Conservation (phyloP, 257 asterid species). For the Solanum pimpinellifolium region DNA sequence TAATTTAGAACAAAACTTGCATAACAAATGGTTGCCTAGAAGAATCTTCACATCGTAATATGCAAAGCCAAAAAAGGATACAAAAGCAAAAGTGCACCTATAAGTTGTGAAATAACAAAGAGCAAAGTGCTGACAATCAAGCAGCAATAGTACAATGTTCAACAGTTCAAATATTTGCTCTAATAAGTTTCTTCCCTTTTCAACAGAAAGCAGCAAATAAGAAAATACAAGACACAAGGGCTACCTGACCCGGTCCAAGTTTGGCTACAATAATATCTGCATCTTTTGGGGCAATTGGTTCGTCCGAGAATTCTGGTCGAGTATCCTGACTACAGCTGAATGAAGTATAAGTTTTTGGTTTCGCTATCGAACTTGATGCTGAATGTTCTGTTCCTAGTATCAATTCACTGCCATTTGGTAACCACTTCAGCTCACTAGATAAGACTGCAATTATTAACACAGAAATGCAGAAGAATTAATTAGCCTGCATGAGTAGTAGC, state of each 20-base stretch:
- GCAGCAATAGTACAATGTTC: neutral
- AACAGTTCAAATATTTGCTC: neutral
- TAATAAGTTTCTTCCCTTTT: neutral
- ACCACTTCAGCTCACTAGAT: slow-evolving; percentile 68
- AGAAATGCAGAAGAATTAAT: neutral
- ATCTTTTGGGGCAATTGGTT: slow-evolving; percentile 45
- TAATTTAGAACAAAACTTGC: neutral
- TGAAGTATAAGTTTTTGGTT: slow-evolving; percentile 62
- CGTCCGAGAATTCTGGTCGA: slow-evolving; percentile 38
- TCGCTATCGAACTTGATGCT: slow-evolving; percentile 27
- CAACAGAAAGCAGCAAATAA: neutral
- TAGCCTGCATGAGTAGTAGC: neutral
- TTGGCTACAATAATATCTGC: slow-evolving; percentile 53
- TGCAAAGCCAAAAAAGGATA: neutral
- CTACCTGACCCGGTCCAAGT: slow-evolving; percentile 94
- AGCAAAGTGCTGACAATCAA: neutral
- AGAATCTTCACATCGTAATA: neutral
- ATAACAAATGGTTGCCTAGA: neutral
- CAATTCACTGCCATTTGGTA: slow-evolving; percentile 78
- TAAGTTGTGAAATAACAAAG: neutral
- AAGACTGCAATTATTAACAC: slow-evolving; percentile 28
- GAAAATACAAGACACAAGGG: neutral
- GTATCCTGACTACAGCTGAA: slow-evolving; percentile 68
- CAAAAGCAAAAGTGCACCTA: neutral
- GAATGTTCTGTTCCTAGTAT: slow-evolving; percentile 22